These are phyloP conservation scores for Inosperma sp. DNA, from an alignment of 768 basidiomycete genomes.

Conservation along the genomic window DNA sequence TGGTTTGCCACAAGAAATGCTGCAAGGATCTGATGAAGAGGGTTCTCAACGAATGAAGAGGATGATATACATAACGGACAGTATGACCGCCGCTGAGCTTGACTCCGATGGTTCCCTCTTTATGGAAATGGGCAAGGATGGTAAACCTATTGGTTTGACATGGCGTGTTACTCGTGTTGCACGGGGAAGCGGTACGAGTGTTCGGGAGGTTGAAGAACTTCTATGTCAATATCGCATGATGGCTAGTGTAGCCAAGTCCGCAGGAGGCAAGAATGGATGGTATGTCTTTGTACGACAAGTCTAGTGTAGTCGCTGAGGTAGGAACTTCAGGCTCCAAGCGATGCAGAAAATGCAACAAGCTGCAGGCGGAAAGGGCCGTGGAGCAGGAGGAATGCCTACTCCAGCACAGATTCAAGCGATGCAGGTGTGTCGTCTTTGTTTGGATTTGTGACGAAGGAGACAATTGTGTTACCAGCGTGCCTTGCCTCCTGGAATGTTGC, in stretches of 20 bases:
- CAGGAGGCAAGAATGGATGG: slow-evolving; percentile 97
- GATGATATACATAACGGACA: slow-evolving; percentile 98
- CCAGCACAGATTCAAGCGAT: slow-evolving; percentile 93
- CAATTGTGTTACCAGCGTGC: slow-evolving; percentile 56
- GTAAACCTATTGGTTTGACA: slow-evolving; percentile 81
- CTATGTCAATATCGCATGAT: slow-evolving; percentile 98
- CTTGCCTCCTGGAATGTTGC: slow-evolving; percentile 93
- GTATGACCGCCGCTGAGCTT: slow-evolving; percentile 90
- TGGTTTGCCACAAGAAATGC: slow-evolving; percentile 85
- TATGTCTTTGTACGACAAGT: slow-evolving; percentile 28
- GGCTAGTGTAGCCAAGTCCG: slow-evolving; percentile 98
- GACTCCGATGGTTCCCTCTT: slow-evolving; percentile 94
- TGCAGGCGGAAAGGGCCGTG: slow-evolving; percentile 80
- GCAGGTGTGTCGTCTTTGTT: slow-evolving; percentile 52
- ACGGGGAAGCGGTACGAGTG: slow-evolving; percentile 87
- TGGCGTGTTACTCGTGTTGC: slow-evolving; percentile 90
- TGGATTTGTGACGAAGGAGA: neutral
- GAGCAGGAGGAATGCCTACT: slow-evolving; percentile 84
- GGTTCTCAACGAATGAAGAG: slow-evolving; percentile 88
- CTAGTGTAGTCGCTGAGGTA: neutral
- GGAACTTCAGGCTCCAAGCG: slow-evolving; percentile 59
- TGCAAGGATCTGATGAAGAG: slow-evolving; percentile 93
- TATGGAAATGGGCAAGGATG: slow-evolving; percentile 78
- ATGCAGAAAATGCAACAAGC: slow-evolving; percentile 93
- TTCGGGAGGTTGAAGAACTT: slow-evolving; percentile 96